These are phyloP conservation scores for Populus tremula DNA, from an alignment of 345 rosid genomes.

Conservation along the genomic window DNA sequence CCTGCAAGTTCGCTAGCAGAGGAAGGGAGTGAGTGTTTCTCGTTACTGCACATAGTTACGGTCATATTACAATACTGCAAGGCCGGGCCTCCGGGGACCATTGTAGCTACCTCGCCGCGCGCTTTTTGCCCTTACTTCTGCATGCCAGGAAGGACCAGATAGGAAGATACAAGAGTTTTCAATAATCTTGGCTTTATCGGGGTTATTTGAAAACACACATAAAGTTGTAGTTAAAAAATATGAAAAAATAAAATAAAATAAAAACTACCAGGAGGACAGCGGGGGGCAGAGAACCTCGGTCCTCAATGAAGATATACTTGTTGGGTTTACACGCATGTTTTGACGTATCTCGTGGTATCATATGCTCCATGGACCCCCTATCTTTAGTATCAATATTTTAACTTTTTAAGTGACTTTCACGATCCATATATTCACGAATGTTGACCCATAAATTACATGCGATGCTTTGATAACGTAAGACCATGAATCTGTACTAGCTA, in stretches of 20 bases:
- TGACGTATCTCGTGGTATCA: constrained; percentile 23
- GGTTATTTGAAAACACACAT: neutral
- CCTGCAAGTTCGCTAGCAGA: neutral
- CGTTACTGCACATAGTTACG: neutral
- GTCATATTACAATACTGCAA: neutral
- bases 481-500: neutral
- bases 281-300: neutral
- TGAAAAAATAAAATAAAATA: too few species aligned
- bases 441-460: neutral
- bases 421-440: neutral
- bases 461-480: neutral
- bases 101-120: neutral
- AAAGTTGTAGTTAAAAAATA: neutral
- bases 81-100: constrained; percentile 8
- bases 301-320: neutral
- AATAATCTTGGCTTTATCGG: neutral
- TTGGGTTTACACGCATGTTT: constrained; percentile 9
- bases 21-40: constrained; percentile 1
- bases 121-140: neutral
- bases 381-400: neutral
- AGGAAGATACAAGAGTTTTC: neutral
- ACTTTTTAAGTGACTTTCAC: neutral
- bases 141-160: neutral
- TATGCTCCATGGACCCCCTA: constrained; percentile 6
- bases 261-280: neutral